These are phyloP conservation scores for Clarireedia homoeocarpa DNA, from an alignment of 2,329 filamentous ascomycete species.

Conservation along the genomic window DNA sequence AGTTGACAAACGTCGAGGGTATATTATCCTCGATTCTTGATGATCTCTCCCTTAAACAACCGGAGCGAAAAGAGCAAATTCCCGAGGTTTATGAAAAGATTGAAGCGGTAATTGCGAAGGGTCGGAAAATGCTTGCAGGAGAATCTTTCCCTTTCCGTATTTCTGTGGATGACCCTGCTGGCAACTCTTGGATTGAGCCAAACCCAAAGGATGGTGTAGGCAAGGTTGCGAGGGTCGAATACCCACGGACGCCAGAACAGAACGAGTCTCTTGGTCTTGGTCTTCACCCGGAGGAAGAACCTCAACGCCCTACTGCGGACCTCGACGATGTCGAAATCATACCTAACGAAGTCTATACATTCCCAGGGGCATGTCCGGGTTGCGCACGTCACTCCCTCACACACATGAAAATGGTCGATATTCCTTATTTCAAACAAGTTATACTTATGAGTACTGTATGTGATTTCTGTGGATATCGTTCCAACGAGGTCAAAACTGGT, in stretches of 20 bases:
- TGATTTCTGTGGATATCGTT: conserved; percentile 85
- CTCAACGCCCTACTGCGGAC: conserved; percentile 36
- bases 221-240: conserved; percentile 85
- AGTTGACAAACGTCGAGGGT: conserved; percentile 90
- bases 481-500: conserved; percentile 96
- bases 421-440: conserved; percentile 96
- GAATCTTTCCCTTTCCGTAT: conserved; percentile 81
- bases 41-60: conserved; percentile 75
- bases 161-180: conserved; percentile 80
- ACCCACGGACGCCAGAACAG: conserved; percentile 72
- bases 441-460: conserved; percentile 93
- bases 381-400: conserved; percentile 81
- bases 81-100: conserved; percentile 77
- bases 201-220: conserved; percentile 70
- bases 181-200: conserved; percentile 95
- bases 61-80: conserved; percentile 66
- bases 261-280: conserved; percentile 78
- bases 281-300: conserved; percentile 39
- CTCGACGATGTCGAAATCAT: conserved; percentile 64
- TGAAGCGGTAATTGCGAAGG: conserved; percentile 63
- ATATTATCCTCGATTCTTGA: conserved; percentile 70
- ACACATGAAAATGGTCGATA: conserved; percentile 98
- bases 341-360: conserved; percentile 86
- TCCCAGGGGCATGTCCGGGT: conserved; percentile 85
- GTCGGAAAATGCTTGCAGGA: conserved; percentile 70